Percentiles rank a stretch among this genome's conserved stretches.
Conservation (phyloP, 805 yeast species). For the Monosporozyma yasuniensis region DNA sequence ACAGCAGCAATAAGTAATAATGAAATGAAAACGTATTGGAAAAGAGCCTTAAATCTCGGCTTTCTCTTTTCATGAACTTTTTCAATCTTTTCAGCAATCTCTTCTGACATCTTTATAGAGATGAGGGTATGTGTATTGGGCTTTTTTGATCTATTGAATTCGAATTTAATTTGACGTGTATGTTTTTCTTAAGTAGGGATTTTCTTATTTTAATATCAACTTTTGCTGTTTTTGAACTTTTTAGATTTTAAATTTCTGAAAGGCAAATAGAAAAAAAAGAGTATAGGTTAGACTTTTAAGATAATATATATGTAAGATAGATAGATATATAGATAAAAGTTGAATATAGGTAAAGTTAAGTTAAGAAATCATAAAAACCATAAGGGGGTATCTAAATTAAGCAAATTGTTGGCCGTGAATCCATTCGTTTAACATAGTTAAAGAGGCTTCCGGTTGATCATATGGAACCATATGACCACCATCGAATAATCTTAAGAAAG, state of each 20-base stretch:
- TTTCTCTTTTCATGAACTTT: slow-evolving; percentile 2
- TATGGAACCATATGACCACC: slow-evolving; percentile 97
- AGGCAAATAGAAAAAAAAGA: too few relatives aligned
- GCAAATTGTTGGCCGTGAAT: slow-evolving; percentile 37
- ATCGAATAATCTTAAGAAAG: slow-evolving; percentile 74
- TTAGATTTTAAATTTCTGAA: too few relatives aligned
- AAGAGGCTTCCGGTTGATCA: slow-evolving; percentile 72
- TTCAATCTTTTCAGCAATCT: slow-evolving; percentile 3
- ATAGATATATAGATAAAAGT: too few relatives aligned
- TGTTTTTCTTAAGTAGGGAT: background rate
- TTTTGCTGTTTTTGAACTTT: too few relatives aligned
- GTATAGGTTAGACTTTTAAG: too few relatives aligned
- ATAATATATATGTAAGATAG: too few relatives aligned
- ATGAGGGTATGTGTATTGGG: background rate
- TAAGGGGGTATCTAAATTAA: background rate
- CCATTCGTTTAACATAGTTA: slow-evolving; percentile 85
- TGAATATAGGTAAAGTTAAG: background rate
- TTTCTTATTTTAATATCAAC: background rate
- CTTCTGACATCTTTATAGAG: slow-evolving; percentile 3
- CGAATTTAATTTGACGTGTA: background rate
- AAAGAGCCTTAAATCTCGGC: slow-evolving; percentile 14
- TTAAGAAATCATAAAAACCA: background rate
- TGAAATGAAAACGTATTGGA: slow-evolving; percentile 25
- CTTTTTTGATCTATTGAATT: background rate
- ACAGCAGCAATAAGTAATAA: slow-evolving; percentile 33